phyloP scores from a whole-genome alignment of 192 early-diverging fungal genomes.

The Thoreauomyces humboldtii region DNA sequence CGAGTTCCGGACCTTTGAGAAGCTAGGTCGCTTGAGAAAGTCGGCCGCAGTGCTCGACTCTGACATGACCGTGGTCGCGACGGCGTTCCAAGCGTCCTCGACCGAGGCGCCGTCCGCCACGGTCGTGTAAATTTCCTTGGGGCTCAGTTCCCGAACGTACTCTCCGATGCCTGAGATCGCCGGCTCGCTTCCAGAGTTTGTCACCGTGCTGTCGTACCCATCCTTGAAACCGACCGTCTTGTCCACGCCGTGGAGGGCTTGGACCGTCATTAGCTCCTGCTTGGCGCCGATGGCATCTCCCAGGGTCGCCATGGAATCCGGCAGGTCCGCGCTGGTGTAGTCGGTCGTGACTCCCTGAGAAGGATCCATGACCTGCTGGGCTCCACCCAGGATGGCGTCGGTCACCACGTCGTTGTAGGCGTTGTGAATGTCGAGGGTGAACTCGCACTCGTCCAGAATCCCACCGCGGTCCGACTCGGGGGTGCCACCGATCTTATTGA shows the following conservation, averaged over 20 bases:
- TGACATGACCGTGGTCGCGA: neutral
- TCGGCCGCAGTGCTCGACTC: neutral
- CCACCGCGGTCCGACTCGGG: neutral
- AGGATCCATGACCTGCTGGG: neutral
- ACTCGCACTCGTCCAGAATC: neutral
- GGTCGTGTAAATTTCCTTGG: neutral
- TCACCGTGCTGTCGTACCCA: neutral
- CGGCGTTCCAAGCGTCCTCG: neutral
- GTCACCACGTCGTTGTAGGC: constrained; percentile 2
- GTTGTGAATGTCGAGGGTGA: neutral
- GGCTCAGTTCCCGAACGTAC: neutral
- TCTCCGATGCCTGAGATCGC: neutral
- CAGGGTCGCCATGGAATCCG: neutral
- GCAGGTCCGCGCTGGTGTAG: neutral
- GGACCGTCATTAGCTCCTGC: neutral
- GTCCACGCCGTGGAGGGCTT: neutral
- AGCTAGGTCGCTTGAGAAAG: neutral
- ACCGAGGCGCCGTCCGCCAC: constrained; percentile 1
- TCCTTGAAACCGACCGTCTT: neutral
- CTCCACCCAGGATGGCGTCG: neutral
- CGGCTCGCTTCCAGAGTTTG: neutral
- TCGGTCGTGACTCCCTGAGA: neutral
- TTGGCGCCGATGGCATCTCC: neutral
- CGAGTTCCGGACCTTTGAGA: neutral
- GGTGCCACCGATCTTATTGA: neutral